Base-by-base conservation (phyloP, 768 basidiomycete species). In the Tephrocybe sp. region DNA sequence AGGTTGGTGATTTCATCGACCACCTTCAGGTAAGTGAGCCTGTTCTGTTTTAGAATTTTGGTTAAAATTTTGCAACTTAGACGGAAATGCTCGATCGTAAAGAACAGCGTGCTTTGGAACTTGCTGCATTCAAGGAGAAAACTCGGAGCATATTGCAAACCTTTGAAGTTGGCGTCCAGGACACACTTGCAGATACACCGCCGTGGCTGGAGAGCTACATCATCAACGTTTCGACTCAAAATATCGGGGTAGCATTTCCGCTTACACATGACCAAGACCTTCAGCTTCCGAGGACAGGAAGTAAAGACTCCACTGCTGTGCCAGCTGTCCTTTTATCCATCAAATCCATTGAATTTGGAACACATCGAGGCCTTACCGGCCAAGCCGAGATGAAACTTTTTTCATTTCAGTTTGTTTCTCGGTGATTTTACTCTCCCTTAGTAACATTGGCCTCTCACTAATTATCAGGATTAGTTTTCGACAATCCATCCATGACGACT, bases 231-330 rank as follows among this genome's bases (percentile, higher is more conserved):
- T 71, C 71, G 12, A 72, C 88, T 49, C 71, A 73, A 23, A 83
- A 87, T 57, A 75, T 98, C 32, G 94, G 94, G n/a, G 80, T 93
- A 3, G 95, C 92, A 5, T 91, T 98, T 59, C 96, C 96, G 0
- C 73, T 98, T 22, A 79, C 78, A 0, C 74, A 84, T 47, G 78
- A 83, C 48, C 75, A 77, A 54, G 77, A 80, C 22, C 69, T 88
- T 7, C 79, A 78, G 48, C 59, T 82, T 31, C 75, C 77, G 23
- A 72, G 62, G 19, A 64, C 68, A 44, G 72, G 69, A 47, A 63
- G 63, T 49, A 66, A 65, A 35, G 74, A 77, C 46, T 68, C 65
- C 14, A 56, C 67, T 8, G 69, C 80, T 30, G 78, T 89, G 30
- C 82, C 84, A 7, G 95, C 95, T 0, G 90, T 98, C 68, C 68